Evolutionary conservation across 805 yeast genomes (phyloP), one percentile per base, ranked within the genome.

Genomic region (Cyberlindnera xishuangbannaensis): DNA sequence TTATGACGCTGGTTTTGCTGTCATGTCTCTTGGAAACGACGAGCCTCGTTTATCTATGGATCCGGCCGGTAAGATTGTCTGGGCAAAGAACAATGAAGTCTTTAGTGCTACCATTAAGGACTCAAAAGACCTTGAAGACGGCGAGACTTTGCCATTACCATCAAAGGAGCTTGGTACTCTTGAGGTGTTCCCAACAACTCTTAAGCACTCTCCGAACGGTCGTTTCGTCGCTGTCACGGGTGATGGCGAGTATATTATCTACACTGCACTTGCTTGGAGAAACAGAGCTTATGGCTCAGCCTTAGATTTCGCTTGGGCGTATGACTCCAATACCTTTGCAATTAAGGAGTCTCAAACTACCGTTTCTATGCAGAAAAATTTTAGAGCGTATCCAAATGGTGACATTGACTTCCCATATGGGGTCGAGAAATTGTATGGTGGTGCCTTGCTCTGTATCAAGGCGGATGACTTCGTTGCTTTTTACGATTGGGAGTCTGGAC

Each of bases 221-320:
- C 78, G 96, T 60, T 92, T 83, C 57, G 97, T 88, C 25, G 83
- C 97, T 18, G 96, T 92, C 31, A 82, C 90, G 28, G 99, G 99
- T 55, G 98, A 92, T 62, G 97, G 96, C 40, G 99, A 92, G 62
- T 90, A 86, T 58, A 85, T 90, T 49, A 81, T 92, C 34, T 92
- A 90, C 63, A 88, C 97, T 3, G 90, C 98, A 2, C 72, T 92
- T 51, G 97, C 97, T 2, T 92, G 98, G 98, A 78, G 98, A 66
- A 87, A 90, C 53, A 92, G 87, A 64, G 71, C 87, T 31, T 92
- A 83, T 59, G 97, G 97, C 43, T 71, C 75, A 37, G 96, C 95
- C 15, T 63, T 77, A 35, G 97, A 87, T 53, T 86, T 94, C 57
- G 95, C 77, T 27, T 92, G 99, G 99, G 87, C 94, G 41, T 78